These are phyloP conservation scores for Bruguiera hainesii DNA, from an alignment of 441 rosid species.

Conservation along the genomic window DNA sequence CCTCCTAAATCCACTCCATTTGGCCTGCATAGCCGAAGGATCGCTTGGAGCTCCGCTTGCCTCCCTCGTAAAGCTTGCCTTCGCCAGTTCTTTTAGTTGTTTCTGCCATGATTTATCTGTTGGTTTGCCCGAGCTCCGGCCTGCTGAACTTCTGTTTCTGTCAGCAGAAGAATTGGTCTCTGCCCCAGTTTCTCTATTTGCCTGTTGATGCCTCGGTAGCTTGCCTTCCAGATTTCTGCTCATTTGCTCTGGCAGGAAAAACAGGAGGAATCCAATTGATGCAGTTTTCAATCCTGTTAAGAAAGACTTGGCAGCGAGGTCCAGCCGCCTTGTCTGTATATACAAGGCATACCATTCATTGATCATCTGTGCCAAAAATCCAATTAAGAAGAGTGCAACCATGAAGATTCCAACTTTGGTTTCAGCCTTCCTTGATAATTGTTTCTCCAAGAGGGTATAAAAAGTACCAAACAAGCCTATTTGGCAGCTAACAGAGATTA, in stretches of 20 bases:
- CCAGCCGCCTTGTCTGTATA: constrained; percentile 59
- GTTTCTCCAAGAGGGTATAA: constrained; percentile 41
- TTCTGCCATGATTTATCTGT: constrained; percentile 62
- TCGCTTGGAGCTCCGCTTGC: constrained; percentile 45
- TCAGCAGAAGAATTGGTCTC: constrained; percentile 41
- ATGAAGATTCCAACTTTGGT: constrained; percentile 58
- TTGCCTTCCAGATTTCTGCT: constrained; percentile 39
- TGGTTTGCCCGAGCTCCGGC: constrained; percentile 50
- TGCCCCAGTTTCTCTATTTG: constrained; percentile 31
- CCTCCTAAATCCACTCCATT: constrained; percentile 70
- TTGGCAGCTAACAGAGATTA: constrained; percentile 59
- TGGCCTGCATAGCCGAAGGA: constrained; percentile 68
- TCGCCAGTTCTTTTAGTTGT: constrained; percentile 82
- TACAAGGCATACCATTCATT: constrained; percentile 78
- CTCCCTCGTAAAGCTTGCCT: constrained; percentile 67
- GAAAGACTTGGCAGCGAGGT: constrained; percentile 46
- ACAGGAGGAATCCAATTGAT: constrained; percentile 55
- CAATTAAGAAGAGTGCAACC: constrained; percentile 61
- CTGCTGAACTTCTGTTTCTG: constrained; percentile 42
- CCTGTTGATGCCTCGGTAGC: constrained; percentile 33
- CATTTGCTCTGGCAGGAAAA: constrained; percentile 46
- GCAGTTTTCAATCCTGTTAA: constrained; percentile 58
- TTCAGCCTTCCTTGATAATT: constrained; percentile 36
- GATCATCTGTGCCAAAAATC: constrained; percentile 52
- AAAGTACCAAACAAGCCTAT: constrained; percentile 55